Percentiles rank a stretch among this genome's conserved stretches.
Conservation (phyloP, 768 basidiomycete species). For the Rhizopogon salebrosus region DNA sequence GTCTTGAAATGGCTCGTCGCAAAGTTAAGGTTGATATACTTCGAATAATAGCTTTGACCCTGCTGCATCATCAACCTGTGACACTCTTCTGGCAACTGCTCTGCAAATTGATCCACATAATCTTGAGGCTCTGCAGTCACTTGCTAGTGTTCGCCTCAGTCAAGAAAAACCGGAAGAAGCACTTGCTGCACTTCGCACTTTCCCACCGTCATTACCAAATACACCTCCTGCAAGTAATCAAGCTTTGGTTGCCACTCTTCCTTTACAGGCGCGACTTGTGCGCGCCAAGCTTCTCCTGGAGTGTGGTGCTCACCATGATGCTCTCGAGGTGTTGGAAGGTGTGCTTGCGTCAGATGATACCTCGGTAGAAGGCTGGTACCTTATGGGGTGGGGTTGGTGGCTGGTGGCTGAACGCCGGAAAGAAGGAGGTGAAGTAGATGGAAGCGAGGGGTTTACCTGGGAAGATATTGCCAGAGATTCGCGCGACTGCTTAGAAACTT, state of each 20-base stretch:
- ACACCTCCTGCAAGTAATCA: slow-evolving; percentile 1
- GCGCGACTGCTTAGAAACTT: slow-evolving; percentile 78
- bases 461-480: slow-evolving; percentile 77
- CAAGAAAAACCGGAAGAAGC: slow-evolving; percentile 84
- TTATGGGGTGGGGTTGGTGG: slow-evolving; percentile 93
- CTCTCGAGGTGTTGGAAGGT: slow-evolving; percentile 71
- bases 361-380: slow-evolving; percentile 89
- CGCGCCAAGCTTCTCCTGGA: slow-evolving; percentile 85
- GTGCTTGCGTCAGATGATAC: slow-evolving; percentile 79
- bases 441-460: slow-evolving; percentile 49
- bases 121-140: slow-evolving; percentile 70
- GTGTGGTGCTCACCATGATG: slow-evolving; percentile 62
- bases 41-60: slow-evolving; percentile 62
- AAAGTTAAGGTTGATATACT: background rate
- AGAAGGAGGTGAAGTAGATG: slow-evolving; percentile 35
- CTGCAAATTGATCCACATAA: slow-evolving; percentile 70
- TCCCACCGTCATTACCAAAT: slow-evolving; percentile 14
- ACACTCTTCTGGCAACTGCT: slow-evolving; percentile 68
- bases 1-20: slow-evolving; percentile 15
- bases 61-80: slow-evolving; percentile 77
- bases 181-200: slow-evolving; percentile 29
- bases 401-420: slow-evolving; percentile 71
- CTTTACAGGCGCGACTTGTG: slow-evolving; percentile 65
- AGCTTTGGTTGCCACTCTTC: slow-evolving; percentile 32
- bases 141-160: slow-evolving; percentile 86